These are phyloP conservation scores for Colletotrichum coccodes DNA, from an alignment of 2,329 filamentous ascomycete species.

Conservation along the genomic window DNA sequence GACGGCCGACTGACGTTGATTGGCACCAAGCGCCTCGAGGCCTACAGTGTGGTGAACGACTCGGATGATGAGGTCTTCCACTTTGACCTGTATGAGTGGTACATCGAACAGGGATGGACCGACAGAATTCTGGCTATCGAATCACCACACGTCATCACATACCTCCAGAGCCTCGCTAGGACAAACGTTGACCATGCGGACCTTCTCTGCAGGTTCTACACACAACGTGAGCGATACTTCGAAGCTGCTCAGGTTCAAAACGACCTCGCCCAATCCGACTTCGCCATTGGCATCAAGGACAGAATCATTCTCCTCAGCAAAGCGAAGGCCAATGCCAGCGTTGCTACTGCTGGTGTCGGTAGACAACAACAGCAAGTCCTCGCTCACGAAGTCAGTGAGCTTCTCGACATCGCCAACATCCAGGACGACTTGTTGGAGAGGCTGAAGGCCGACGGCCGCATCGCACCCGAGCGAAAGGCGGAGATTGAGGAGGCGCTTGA, in stretches of 20 bases:
- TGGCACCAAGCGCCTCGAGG: slow-evolving; percentile 84
- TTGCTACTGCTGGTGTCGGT: slow-evolving; percentile 79
- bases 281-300: slow-evolving; percentile 81
- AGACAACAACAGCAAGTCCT: slow-evolving; percentile 86
- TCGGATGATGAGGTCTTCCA: slow-evolving; percentile 95
- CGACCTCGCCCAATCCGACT: slow-evolving; percentile 84
- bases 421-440: slow-evolving; percentile 91
- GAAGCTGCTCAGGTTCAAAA: slow-evolving; percentile 89
- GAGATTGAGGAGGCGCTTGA: slow-evolving; percentile 77
- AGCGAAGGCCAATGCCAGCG: slow-evolving; percentile 92
- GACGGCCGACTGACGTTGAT: slow-evolving; percentile 83
- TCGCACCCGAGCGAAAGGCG: slow-evolving; percentile 69
- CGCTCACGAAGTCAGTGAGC: slow-evolving; percentile 83
- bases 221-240: slow-evolving; percentile 84
- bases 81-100: slow-evolving; percentile 98
- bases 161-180: slow-evolving; percentile 80
- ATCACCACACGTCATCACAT: slow-evolving; percentile 86
- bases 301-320: slow-evolving; percentile 90
- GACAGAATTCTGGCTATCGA: slow-evolving; percentile 87
- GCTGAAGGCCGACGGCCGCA: slow-evolving; percentile 76
- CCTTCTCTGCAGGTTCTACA: slow-evolving; percentile 92
- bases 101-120: slow-evolving; percentile 84
- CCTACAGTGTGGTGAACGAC: slow-evolving; percentile 88
- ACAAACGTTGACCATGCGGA: slow-evolving; percentile 84
- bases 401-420: slow-evolving; percentile 93